Percentiles rank a stretch among this genome's conserved stretches.
phyloP scores from a whole-genome alignment of 2,329 filamentous ascomycete genomes.

The Fusarium acutatum region DNA sequence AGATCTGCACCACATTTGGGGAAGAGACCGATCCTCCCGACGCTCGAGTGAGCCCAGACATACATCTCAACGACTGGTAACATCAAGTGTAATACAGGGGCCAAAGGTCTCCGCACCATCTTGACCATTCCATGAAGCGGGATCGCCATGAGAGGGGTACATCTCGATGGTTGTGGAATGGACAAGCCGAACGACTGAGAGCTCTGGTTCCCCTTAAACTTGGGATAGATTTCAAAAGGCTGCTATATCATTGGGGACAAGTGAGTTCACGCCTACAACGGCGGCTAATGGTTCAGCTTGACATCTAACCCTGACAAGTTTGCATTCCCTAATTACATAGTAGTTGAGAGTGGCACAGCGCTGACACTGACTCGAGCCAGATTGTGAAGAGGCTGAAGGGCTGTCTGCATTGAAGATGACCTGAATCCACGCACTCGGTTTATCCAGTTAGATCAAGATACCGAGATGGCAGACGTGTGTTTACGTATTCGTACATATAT shows the following conservation, averaged over 20 bases:
- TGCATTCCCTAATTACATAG: neutral
- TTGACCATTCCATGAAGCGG: neutral
- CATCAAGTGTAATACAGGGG: neutral
- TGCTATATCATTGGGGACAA: neutral
- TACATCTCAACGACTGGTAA: neutral
- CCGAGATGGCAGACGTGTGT: neutral
- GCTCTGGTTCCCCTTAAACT: neutral
- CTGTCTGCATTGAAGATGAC: neutral
- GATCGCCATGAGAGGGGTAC: neutral
- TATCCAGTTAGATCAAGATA: neutral
- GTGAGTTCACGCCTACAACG: neutral
- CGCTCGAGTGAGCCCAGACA: neutral
- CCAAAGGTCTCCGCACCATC: neutral
- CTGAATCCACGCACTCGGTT: neutral
- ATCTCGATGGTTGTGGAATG: neutral
- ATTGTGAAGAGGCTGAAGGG: neutral
- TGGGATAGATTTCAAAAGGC: neutral
- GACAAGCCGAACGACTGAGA: neutral
- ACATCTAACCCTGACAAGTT: neutral
- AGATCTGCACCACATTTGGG: neutral
- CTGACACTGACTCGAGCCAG: constrained; percentile 1
- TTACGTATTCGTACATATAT: neutral
- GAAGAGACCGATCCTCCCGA: neutral
- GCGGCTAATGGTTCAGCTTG: neutral
- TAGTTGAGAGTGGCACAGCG: neutral